Evolutionary conservation across 768 basidiomycete species (phyloP).

Genomic region (Gloeophyllum trabeum): DNA sequence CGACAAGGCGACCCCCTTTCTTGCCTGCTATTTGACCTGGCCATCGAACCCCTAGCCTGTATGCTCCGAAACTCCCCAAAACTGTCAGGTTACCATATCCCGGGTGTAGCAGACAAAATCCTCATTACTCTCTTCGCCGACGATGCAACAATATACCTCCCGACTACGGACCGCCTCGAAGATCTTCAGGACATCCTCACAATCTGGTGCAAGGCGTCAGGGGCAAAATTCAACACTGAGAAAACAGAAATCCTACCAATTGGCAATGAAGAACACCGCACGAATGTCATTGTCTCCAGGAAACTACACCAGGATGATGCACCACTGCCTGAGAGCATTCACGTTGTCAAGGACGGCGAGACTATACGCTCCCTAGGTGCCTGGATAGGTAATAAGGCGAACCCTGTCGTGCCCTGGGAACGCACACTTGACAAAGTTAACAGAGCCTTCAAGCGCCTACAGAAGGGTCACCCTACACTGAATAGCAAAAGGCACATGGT

Average conservation of each 20-base stretch:
- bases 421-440: slow-evolving; percentile 17
- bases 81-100: slow-evolving; percentile 11
- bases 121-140: slow-evolving; percentile 16
- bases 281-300: slow-evolving; percentile 3
- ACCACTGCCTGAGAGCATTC: slow-evolving; percentile 9
- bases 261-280: slow-evolving; percentile 12
- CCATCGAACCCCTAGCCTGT: too few species aligned
- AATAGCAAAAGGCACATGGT: slow-evolving; percentile 15
- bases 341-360: slow-evolving; percentile 18
- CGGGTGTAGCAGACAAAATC: slow-evolving; percentile 3
- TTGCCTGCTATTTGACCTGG: too few species aligned
- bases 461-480: slow-evolving; percentile 15
- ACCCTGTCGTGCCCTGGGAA: too few species aligned
- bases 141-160: slow-evolving; percentile 17
- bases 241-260: too few species aligned
- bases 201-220: slow-evolving; percentile 26
- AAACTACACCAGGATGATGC: slow-evolving; percentile 1
- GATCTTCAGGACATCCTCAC: slow-evolving; percentile 17
- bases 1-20: slow-evolving; percentile 25
- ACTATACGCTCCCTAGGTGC: slow-evolving; percentile 21
- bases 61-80: slow-evolving; percentile 6
- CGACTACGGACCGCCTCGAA: slow-evolving; percentile 14
- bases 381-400: slow-evolving; percentile 17
- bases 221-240: slow-evolving; percentile 31
- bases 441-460: slow-evolving; percentile 12